phyloP scores from a whole-genome alignment of 75 land plant species.

The Isoetes taiwanensis region DNA sequence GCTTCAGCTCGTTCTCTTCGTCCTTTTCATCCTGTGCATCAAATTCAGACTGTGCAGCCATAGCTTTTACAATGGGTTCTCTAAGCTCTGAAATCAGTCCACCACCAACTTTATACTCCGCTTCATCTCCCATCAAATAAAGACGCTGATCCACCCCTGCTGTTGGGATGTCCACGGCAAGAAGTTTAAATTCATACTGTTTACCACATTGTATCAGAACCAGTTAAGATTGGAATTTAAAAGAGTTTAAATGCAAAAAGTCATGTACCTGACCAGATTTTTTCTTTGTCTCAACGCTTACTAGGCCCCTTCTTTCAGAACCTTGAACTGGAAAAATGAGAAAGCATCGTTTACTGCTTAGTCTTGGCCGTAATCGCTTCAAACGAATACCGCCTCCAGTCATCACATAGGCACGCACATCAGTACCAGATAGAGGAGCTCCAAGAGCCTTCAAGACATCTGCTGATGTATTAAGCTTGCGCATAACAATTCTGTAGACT shows the following conservation, averaged over 20 bases:
- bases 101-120: conserved; percentile 83
- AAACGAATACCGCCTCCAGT: conserved; percentile 75
- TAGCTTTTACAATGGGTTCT: conserved; percentile 89
- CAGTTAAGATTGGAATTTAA: no score
- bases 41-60: conserved; percentile 91
- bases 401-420: conserved; percentile 92
- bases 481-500: conserved; percentile 89
- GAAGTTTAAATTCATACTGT: conserved; percentile 91
- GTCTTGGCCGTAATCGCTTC: conserved; percentile 56
- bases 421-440: conserved; percentile 88
- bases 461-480: conserved; percentile 84
- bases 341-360: conserved; percentile 76
- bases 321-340: conserved; percentile 86
- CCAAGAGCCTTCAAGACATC: conserved; percentile 91
- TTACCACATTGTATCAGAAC: no score
- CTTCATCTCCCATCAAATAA: conserved; percentile 72
- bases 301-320: conserved; percentile 78
- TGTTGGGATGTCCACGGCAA: conserved; percentile 91
- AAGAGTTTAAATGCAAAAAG: neutral
- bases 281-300: conserved; percentile 92
- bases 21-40: conserved; percentile 77
- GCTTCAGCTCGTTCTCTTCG: conserved; percentile 46
- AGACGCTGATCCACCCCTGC: conserved; percentile 79
- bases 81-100: conserved; percentile 81
- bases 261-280: conserved; percentile 75